Percentiles rank a stretch among this genome's conserved stretches.
Conservation (phyloP, 805 yeast genomes). For the Saitoella complicata region DNA sequence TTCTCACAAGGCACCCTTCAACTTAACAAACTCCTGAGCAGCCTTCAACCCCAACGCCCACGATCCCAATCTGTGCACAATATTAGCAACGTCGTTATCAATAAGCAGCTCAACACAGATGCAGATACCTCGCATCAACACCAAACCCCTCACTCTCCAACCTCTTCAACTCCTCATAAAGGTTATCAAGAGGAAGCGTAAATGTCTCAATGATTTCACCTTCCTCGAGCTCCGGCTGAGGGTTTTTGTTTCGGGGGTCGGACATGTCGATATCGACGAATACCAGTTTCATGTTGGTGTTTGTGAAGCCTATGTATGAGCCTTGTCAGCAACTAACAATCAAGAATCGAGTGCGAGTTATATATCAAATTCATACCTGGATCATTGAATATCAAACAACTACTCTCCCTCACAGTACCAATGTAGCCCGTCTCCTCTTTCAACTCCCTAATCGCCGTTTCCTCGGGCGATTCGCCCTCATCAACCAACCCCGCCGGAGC, state of each 20-base stretch:
- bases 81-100: no score
- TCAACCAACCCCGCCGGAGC: constrained; percentile 93
- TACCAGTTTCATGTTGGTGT: constrained; percentile 70
- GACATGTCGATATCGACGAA: constrained; percentile 59
- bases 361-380: constrained; percentile 35
- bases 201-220: constrained; percentile 88
- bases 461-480: constrained; percentile 52
- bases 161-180: not conserved
- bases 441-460: constrained; percentile 76
- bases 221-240: constrained; percentile 66
- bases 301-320: constrained; percentile 36
- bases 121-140: not conserved
- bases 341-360: not conserved
- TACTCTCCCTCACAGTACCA: constrained; percentile 37
- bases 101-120: no score
- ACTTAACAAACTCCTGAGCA: no score
- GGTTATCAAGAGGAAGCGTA: constrained; percentile 19
- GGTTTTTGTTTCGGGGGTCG: constrained; percentile 49
- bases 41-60: no score
- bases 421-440: constrained; percentile 86
- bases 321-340: not conserved
- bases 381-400: constrained; percentile 47
- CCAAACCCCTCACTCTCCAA: constrained; percentile 1
- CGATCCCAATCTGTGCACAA: no score
- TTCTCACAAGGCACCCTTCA: no score